Conservation (phyloP, 768 basidiomycete species). For the Porpolomopsis calyptriformis region DNA sequence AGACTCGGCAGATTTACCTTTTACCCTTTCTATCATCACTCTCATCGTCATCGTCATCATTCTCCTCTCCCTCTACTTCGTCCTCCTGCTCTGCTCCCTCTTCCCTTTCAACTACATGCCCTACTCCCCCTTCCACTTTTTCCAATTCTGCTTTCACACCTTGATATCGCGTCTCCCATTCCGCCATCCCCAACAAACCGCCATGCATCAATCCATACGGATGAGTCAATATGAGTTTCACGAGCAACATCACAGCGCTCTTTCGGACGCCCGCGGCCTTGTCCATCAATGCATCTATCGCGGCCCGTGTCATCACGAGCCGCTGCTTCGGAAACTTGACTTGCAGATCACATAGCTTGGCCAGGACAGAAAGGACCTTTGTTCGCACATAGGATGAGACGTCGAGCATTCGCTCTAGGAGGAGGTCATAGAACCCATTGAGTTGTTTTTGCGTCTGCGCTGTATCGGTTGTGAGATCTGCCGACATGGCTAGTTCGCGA, state of each 20-base stretch:
- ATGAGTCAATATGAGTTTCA: constrained; percentile 72
- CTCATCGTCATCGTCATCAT: constrained; percentile 19
- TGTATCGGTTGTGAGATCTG: constrained; percentile 35
- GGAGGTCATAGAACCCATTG: constrained; percentile 66
- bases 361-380: constrained; percentile 72
- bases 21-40: constrained; percentile 27
- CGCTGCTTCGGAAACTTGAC: constrained; percentile 84
- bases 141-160: constrained; percentile 52
- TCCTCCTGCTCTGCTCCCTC: constrained; percentile 29
- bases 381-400: constrained; percentile 82
- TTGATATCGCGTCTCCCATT: constrained; percentile 68
- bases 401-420: constrained; percentile 84
- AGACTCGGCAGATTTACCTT: constrained; percentile 17
- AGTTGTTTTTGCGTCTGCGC: constrained; percentile 61
- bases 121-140: constrained; percentile 58
- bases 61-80: constrained; percentile 18
- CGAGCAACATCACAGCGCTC: constrained; percentile 65
- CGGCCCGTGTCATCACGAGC: constrained; percentile 60
- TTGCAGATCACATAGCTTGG: constrained; percentile 63
- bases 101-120: constrained; percentile 44
- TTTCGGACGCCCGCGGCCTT: constrained; percentile 86
- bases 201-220: constrained; percentile 82
- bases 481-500: constrained; percentile 58
- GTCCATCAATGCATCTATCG: constrained; percentile 75
- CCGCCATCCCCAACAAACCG: constrained; percentile 57